A percentile compares a stretch with the other conserved stretches of the same genome.
phyloP scores from a whole-genome alignment of 176 grass and related monocot genomes.

The Zizania latifolia region DNA sequence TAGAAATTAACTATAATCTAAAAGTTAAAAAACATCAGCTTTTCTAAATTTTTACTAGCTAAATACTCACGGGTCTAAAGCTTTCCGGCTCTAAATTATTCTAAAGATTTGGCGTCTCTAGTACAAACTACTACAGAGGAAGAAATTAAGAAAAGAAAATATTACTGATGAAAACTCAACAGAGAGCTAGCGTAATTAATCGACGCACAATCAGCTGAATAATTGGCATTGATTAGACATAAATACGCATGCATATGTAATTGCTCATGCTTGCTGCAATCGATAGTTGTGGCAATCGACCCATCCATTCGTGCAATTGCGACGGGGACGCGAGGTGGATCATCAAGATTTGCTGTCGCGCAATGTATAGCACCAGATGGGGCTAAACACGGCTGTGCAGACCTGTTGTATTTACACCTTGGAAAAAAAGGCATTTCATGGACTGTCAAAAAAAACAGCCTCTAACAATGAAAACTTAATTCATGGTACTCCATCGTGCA shows the following conservation, averaged over 20 bases:
- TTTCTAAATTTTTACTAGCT: too few relatives aligned
- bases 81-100: too few relatives aligned
- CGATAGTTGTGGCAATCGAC: not conserved
- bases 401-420: not conserved
- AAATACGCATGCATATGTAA: not conserved
- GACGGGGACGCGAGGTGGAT: slow-evolving; percentile 21
- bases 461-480: too few relatives aligned
- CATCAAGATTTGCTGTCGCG: slow-evolving; percentile 14
- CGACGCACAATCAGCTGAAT: not conserved
- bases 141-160: not conserved
- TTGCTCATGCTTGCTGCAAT: not conserved
- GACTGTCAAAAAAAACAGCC: too few relatives aligned
- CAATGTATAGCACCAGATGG: slow-evolving; percentile 10
- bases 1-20: too few relatives aligned
- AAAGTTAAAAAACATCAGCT: too few relatives aligned
- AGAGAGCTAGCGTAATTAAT: not conserved
- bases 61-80: too few relatives aligned
- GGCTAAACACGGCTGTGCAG: not conserved
- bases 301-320: slow-evolving; percentile 36
- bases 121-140: too few relatives aligned
- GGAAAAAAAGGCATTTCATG: not conserved
- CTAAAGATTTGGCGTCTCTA: too few relatives aligned
- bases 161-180: not conserved
- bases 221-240: slow-evolving; percentile 1
- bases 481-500: too few relatives aligned